Conservation (phyloP, 176 grass and related monocot species). For the Aegilops sharonensis region DNA sequence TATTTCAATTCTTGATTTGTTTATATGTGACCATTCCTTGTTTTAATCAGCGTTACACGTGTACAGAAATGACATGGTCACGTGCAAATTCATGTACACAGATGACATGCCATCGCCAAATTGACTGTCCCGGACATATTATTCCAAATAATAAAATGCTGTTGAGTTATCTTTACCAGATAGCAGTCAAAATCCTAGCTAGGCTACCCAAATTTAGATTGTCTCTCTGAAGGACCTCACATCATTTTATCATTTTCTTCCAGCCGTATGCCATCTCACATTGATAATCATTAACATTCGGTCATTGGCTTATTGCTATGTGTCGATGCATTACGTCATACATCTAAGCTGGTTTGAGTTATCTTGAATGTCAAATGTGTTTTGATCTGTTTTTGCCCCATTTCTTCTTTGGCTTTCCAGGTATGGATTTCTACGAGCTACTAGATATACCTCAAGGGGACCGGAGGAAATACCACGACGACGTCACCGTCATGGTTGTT, state of each 20-base stretch:
- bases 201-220: background rate
- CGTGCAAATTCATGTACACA: slow-evolving; percentile 11
- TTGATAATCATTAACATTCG: background rate
- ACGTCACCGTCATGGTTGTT: slow-evolving; percentile 91
- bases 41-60: background rate
- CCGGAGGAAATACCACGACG: slow-evolving; percentile 87
- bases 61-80: background rate
- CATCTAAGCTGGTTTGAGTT: background rate
- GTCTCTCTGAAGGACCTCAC: background rate
- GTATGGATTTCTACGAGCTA: slow-evolving; percentile 81
- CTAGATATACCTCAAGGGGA: slow-evolving; percentile 95
- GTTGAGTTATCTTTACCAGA: background rate
- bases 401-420: slow-evolving; percentile 30
- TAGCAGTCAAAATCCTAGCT: background rate
- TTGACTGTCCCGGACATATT: background rate
- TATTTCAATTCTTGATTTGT: slow-evolving; percentile 9
- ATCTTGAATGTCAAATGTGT: slow-evolving; percentile 3
- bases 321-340: background rate
- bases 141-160: background rate
- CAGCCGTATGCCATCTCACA: background rate
- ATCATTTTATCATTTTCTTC: background rate
- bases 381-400: background rate
- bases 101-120: background rate
- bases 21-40: background rate
- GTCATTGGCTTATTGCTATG: background rate